A percentile compares a stretch with the other conserved stretches of the same genome.
These are phyloP conservation scores for Clavispora asparagi DNA, from an alignment of 805 yeast genomes.

Conservation along the genomic window DNA sequence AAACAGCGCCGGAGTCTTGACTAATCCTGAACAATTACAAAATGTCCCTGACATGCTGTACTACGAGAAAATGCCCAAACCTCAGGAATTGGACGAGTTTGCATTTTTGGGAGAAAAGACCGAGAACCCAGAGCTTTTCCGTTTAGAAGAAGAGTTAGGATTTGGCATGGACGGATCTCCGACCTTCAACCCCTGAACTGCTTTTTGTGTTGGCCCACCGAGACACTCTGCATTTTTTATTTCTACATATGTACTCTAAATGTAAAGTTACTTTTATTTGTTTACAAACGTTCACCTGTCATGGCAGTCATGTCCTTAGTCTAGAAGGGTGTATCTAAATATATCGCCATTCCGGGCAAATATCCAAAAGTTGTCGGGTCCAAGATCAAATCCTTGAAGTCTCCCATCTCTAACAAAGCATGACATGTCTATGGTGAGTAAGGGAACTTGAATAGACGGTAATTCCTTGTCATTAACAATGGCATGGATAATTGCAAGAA, in stretches of 20 bases:
- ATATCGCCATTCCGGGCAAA: conserved; percentile 38
- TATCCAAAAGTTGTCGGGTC: conserved; percentile 28
- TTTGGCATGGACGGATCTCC: conserved; percentile 39
- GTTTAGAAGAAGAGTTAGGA: conserved; percentile 40
- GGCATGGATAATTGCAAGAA: conserved; percentile 29
- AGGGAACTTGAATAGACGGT: conserved; percentile 36
- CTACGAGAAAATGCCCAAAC: conserved; percentile 37
- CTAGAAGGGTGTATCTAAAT: conserved; percentile 20
- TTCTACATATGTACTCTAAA: background rate
- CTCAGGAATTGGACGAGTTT: conserved; percentile 40
- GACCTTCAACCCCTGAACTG: background rate
- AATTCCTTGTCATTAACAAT: conserved; percentile 32
- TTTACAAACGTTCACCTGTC: background rate
- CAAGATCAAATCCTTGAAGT: conserved; percentile 28
- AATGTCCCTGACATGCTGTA: conserved; percentile 21
- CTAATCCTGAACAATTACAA: conserved; percentile 17
- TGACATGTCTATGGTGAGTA: conserved; percentile 28
- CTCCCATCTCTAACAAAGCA: conserved; percentile 30
- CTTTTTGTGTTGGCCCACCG: background rate
- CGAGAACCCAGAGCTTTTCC: conserved; percentile 25
- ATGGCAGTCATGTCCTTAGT: background rate
- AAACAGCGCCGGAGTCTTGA: conserved; percentile 18
- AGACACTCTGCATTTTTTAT: background rate
- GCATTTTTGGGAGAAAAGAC: conserved; percentile 13
- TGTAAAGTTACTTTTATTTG: background rate